Evolutionary conservation across 192 early-diverging fungal species (phyloP), one percentile per base, ranked within the genome.

Genomic region (Backusella macrospora): DNA sequence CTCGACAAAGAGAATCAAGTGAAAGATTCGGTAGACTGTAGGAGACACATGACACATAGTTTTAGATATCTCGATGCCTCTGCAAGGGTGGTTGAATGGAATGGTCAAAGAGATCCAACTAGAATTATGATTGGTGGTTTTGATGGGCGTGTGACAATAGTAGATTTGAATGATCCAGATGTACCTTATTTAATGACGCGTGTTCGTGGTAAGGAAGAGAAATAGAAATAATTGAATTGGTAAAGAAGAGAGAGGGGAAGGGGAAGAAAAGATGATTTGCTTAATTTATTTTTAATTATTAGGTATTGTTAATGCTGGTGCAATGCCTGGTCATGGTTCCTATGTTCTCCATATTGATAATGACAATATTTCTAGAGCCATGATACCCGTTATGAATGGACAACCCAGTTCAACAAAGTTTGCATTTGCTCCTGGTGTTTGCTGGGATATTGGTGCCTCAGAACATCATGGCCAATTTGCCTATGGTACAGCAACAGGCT

Each of bases 121-220:
- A 43, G 65, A 34, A 8, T 67, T 37, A 18, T 39, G 42, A 45
- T 26, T 39, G 37, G 29, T 37, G 71, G 76, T 3, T 46, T 46
- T 16, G 71, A 73, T 48, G 76, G 71, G 0, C 42, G 43, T 18
- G 12, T 77, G 5, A 37, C 16, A 9, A 21, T 66, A 29, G 44
- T 43, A 7, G 71, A 77, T 40, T 59, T 65, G 37, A 74, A 29
- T 12, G 78, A 72, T 42, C 65, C 73, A 16, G 40, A 10, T 26
- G 29, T 76, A 7, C 68, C n/a, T 37, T 59, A 65, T 10, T 5
- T 37, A 1, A 21, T 76, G 15, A 26, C n/a, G 3, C 69, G 75
- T 13, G 6, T 49, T 37, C 39, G 75, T 71, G 49, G 68, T 75
- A 65, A 29, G 26, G 9, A 14, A 40, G 37, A 7, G 29, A 34